Base-by-base conservation (phyloP, 2,329 filamentous ascomycete genomes). In the Fusarium ramigenum region DNA sequence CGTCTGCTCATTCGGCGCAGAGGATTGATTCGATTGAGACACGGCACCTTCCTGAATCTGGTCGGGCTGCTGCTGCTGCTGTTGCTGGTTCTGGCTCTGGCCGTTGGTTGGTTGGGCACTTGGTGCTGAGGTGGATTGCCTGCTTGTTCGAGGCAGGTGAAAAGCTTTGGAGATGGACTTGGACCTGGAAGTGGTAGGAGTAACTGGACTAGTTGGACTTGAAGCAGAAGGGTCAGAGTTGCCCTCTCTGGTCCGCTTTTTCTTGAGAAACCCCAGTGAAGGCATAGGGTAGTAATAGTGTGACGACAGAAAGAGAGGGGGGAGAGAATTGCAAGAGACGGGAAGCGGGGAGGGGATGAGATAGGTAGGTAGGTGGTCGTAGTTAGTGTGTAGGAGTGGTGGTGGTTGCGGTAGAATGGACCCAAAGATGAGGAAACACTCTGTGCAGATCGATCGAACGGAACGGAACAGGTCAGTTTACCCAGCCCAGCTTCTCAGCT, bases 231-330 rank as follows among this genome's bases (percentile, higher is more conserved):
- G 88, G 82, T 93, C 91, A 82, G 90, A 87, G 81, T 91, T 90
- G 81, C 91, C 93, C 87, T 98, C 95, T 90, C 95, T 97, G 86
- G 95, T 97, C 90, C 95, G 92, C 90, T 97, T 97, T 90, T 97
- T 98, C 90, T 98, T 98, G 82, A 98, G 91, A 82, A 98, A 95
- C 84, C 94, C 94, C 87, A 98, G 90, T 84, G 90, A 93, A 91
- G 95, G 96, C 96, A 99, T 98, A 80, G 80, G 82, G 67, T 52
- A 60, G 76, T 69, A 69, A 65, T 70, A 66, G 65, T 73, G 74
- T 69, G 72, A 75, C 56, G 63, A 58, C 63, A 66, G 70, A 58
- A 66, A 62, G 71, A 63, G 74, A 63, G 66, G 66, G 61, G 70
- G 47, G 56, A 54, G 59, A 36, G 59, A 49, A 49, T 58, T 54